Base-by-base conservation (phyloP, 1,139 yeast genomes). In the Scheffersomyces titani region DNA sequence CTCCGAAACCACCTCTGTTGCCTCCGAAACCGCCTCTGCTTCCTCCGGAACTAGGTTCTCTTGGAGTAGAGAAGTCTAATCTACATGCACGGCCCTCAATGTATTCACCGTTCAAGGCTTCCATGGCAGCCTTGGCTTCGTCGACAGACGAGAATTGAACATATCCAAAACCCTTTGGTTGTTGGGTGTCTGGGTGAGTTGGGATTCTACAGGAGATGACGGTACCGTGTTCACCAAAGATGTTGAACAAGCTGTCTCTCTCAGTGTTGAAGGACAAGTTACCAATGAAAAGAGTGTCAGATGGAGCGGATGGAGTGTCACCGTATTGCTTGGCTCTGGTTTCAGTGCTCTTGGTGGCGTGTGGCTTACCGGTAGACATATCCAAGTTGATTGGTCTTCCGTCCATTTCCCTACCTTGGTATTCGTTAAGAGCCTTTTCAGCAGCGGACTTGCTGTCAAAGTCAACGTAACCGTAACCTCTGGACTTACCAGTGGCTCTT, bases 391-490 rank as follows among this genome's bases (percentile, higher is more conserved):
- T 85, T 74, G 96, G 91, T 84, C 99, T 90, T 67, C 99, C 99
- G 69, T 94, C 99, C 65, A 94, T 88, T 80, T 93, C 98, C 71
- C 82, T 86, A 70, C 97, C 98, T 80, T 92, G 97, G 85, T 82
- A 84, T 73, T 88, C 91, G 61, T 80, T 81, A 63, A 93, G 78
- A n/a, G 99, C 98, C 76, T 88, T 88, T 75, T 91, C 93, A 64
- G 98, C 99, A 60, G 80, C 82, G 50, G 85, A 83, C 69, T 85
- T 86, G 68, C 83, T 76, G 67, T 87, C 92, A 71, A 94, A 94
- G 74, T 94, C 99, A 75, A 94, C 97, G 79, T 94, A 94, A 70
- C 99, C 99, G 83, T 90, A 94, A 74, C 99, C 99, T 84, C 96
- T 89, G 56, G 97, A 91, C 79, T 91, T 90, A 67, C 97, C 97